Conservation (phyloP, 306 rosid species). For the Lathyrus tuberosus region DNA sequence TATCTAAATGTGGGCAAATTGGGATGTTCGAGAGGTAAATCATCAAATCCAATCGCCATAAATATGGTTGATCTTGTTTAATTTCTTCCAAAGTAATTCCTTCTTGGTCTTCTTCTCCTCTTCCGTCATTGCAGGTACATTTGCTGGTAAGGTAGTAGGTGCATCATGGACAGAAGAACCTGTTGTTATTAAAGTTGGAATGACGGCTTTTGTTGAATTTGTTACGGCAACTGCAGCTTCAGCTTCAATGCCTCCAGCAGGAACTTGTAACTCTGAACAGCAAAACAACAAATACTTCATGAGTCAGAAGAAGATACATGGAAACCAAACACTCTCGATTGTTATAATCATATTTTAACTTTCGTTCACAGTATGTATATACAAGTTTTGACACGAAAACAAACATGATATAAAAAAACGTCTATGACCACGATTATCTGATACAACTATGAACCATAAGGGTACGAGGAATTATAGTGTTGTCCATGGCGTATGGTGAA, state of each 20-base stretch:
- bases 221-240: slow-evolving; percentile 34
- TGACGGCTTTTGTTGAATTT: slow-evolving; percentile 29
- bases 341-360: too few relatives aligned
- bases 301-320: slow-evolving; percentile 11
- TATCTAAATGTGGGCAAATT: slow-evolving; percentile 42
- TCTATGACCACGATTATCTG: neutral
- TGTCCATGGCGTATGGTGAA: too few relatives aligned
- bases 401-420: too few relatives aligned
- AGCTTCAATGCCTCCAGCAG: slow-evolving; percentile 52
- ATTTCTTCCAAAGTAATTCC: slow-evolving; percentile 66
- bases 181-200: neutral
- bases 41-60: slow-evolving; percentile 94
- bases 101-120: slow-evolving; percentile 62
- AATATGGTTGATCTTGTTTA: slow-evolving; percentile 67
- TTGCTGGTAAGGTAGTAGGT: slow-evolving; percentile 5
- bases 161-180: too few relatives aligned
- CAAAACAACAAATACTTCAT: slow-evolving; percentile 29
- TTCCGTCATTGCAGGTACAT: slow-evolving; percentile 43
- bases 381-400: too few relatives aligned
- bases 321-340: neutral
- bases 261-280: slow-evolving; percentile 65
- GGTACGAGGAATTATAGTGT: too few relatives aligned
- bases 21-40: slow-evolving; percentile 54
- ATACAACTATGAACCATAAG: too few relatives aligned
- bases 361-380: too few relatives aligned